Conservation (phyloP, 2,329 filamentous ascomycete genomes). For the Xylariaceae sp. region DNA sequence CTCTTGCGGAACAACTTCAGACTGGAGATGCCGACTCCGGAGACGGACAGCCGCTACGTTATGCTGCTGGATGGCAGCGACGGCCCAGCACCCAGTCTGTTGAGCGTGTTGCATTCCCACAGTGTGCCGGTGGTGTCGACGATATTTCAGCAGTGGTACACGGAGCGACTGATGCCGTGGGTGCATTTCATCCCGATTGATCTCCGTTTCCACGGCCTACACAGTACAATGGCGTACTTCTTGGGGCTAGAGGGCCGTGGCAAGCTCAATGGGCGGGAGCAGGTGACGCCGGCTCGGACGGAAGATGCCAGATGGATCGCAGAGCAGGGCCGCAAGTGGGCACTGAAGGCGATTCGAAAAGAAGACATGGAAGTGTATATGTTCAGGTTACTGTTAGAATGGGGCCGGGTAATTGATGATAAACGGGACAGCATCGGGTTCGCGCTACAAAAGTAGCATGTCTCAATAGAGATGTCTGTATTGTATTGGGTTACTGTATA, state of each 20-base stretch:
- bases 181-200: constrained; percentile 78
- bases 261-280: constrained; percentile 40
- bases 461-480: too few relatives aligned
- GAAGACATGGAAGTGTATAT: constrained; percentile 80
- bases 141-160: constrained; percentile 76
- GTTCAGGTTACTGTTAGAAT: constrained; percentile 74
- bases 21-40: constrained; percentile 47
- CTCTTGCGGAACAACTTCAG: constrained; percentile 51
- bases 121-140: constrained; percentile 68
- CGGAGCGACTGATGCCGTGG: constrained; percentile 70
- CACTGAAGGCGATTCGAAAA: constrained; percentile 55
- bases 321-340: constrained; percentile 62
- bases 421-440: constrained; percentile 44
- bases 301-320: constrained; percentile 63
- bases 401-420: constrained; percentile 67
- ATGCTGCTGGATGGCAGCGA: constrained; percentile 69
- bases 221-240: constrained; percentile 73
- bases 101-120: constrained; percentile 61
- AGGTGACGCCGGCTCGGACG: constrained; percentile 45
- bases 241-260: constrained; percentile 49
- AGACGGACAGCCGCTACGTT: constrained; percentile 66
- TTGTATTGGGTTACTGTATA: too few relatives aligned
- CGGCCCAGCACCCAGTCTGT: constrained; percentile 57
- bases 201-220: constrained; percentile 66
- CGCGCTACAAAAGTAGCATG: constrained; percentile 13